Evolutionary conservation across 2,329 filamentous ascomycete species (phyloP).

Genomic region (Penicillium oxalicum): DNA sequence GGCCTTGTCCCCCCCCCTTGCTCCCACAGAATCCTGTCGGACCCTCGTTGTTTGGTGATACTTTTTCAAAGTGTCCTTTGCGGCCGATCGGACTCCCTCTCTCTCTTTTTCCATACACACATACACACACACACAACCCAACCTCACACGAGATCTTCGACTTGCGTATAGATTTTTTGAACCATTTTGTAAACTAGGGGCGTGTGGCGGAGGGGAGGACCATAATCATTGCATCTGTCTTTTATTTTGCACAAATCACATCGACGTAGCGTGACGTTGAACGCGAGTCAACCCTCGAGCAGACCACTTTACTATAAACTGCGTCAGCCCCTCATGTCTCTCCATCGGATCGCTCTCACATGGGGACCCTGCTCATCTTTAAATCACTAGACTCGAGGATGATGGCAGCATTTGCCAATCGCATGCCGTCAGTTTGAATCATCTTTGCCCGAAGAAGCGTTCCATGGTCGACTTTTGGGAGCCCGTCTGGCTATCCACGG

Average conservation of each 20-base stretch:
- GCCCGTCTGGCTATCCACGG: constrained; percentile 18
- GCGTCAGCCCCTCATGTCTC: constrained; percentile 1
- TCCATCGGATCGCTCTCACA: neutral
- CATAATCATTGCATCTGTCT: constrained; percentile 24
- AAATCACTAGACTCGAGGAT: constrained; percentile 14
- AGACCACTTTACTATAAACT: constrained; percentile 13
- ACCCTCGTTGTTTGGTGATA: constrained; percentile 13
- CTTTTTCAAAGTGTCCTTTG: constrained; percentile 1
- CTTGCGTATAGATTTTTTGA: constrained; percentile 5
- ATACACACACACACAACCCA: too few species aligned
- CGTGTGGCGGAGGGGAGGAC: constrained; percentile 4
- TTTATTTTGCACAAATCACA: constrained; percentile 18
- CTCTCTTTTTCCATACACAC: neutral
- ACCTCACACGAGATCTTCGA: too few species aligned
- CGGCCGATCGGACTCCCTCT: constrained; percentile 3
- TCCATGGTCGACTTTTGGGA: constrained; percentile 21
- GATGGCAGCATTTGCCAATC: constrained; percentile 30
- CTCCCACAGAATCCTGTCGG: too few species aligned
- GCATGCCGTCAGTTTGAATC: constrained; percentile 27
- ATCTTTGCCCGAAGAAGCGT: constrained; percentile 13
- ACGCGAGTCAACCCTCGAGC: neutral
- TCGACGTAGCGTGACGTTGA: constrained; percentile 23
- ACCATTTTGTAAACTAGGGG: constrained; percentile 11
- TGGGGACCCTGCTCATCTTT: constrained; percentile 13
- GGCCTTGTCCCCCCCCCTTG: too few species aligned